Evolutionary conservation across 441 rosid species (phyloP).

Genomic region (Theobroma grandiflorum): DNA sequence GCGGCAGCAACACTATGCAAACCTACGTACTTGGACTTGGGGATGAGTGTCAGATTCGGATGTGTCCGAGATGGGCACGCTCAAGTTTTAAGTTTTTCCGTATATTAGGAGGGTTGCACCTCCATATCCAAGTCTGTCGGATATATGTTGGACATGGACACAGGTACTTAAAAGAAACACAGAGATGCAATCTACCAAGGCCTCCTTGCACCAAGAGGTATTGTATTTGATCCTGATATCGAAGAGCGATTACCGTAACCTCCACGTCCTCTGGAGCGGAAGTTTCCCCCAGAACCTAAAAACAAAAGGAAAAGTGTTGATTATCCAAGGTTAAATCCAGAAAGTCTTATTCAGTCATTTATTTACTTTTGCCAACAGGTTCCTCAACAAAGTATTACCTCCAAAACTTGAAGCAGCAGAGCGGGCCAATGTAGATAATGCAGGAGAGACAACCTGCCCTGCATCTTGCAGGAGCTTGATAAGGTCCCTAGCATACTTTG

Average conservation of each 20-base stretch:
- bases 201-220: slow-evolving; percentile 78
- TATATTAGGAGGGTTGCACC: too few species aligned
- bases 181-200: not conserved
- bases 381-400: slow-evolving; percentile 45
- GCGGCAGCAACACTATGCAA: not conserved
- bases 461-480: slow-evolving; percentile 91
- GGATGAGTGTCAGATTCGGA: too few species aligned
- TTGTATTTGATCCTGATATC: slow-evolving; percentile 76
- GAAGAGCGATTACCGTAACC: slow-evolving; percentile 66
- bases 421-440: slow-evolving; percentile 70
- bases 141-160: too few species aligned
- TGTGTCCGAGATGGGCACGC: too few species aligned
- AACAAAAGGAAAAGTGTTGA: not conserved
- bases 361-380: slow-evolving; percentile 1
- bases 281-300: slow-evolving; percentile 67
- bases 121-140: too few species aligned
- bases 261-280: slow-evolving; percentile 82
- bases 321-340: not conserved
- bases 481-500: slow-evolving; percentile 84
- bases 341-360: not conserved
- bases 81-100: too few species aligned
- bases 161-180: too few species aligned
- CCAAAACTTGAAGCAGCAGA: slow-evolving; percentile 54
- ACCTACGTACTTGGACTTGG: not conserved
- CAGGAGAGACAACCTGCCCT: slow-evolving; percentile 76